A percentile compares a stretch with the other conserved stretches of the same genome.
Evolutionary conservation across 139 green algal species (phyloP).

Genomic region (Limnomonas spitsbergensis): DNA sequence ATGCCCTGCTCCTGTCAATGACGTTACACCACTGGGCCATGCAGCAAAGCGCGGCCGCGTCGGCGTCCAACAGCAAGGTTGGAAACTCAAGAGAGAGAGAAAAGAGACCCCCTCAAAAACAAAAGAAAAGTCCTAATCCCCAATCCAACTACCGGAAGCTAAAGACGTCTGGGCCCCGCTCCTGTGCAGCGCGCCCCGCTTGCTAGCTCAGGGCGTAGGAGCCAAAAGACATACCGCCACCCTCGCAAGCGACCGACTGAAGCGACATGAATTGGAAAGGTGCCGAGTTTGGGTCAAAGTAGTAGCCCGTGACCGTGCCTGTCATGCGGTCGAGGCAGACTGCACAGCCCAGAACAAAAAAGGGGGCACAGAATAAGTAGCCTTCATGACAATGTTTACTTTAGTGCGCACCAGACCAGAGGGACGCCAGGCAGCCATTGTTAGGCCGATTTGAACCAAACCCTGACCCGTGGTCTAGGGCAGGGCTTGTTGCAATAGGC

Average conservation of each 20-base stretch:
- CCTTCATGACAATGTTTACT: neutral
- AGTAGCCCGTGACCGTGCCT: slow-evolving; percentile 10
- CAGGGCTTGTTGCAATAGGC: too few species aligned
- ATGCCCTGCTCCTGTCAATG: too few species aligned
- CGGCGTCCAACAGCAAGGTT: too few species aligned
- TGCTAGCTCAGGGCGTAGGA: slow-evolving; percentile 6
- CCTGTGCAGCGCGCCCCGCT: too few species aligned
- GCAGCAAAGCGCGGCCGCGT: too few species aligned
- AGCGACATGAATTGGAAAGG: slow-evolving; percentile 21
- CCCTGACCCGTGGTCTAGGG: too few species aligned
- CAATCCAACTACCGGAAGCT: too few species aligned
- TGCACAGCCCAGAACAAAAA: neutral
- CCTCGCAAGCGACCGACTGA: neutral
- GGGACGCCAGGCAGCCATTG: neutral
- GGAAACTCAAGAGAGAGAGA: too few species aligned
- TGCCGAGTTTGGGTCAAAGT: slow-evolving; percentile 19
- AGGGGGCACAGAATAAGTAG: neutral
- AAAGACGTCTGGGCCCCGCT: too few species aligned
- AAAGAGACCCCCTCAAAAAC: too few species aligned
- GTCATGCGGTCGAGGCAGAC: slow-evolving; percentile 12
- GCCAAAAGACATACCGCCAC: slow-evolving; percentile 17
- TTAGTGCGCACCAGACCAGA: neutral
- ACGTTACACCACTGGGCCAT: too few species aligned
- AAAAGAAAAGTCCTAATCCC: too few species aligned
- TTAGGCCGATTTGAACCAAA: neutral